Evolutionary conservation across 352 stramenopile species (phyloP), one percentile per base, ranked within the genome.

Genomic region (Saprolegnia parasitica): DNA sequence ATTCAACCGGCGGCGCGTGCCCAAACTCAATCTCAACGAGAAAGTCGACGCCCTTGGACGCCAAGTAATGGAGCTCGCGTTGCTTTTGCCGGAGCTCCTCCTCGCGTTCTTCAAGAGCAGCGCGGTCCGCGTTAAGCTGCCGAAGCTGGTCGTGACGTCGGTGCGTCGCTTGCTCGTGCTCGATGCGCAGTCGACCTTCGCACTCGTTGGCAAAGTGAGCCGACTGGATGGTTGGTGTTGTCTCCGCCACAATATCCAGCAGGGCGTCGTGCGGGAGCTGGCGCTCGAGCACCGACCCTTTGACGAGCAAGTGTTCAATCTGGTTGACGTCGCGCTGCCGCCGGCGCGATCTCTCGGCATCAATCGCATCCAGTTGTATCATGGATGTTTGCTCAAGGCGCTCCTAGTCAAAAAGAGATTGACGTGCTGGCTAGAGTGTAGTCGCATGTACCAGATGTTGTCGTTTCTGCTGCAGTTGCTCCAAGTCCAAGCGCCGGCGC

Each of bases 21-120:
- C 47, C 47, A 55, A 55, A 55, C 24, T 55, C 47, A 23, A 55
- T 55, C 24, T 55, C 47, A 55, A 55, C 47, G n/a, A 55, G 24
- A 29, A 29, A 55, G 47, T 55, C 47, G 5, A 55, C 24, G 24
- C 47, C 47, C 47, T 55, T 55, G 47, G 47, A 29, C n/a, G 47
- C n/a, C n/a, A 55, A 29, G 24, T 55, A 55, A 5, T 55, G n/a
- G 5, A 55, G 24, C 24, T 55, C 47, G n/a, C 24, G 47, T 55
- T 55, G n/a, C 24, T 55, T 55, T 23, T 29, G 47, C 24, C 47
- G 47, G 5, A 55, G 47, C 2, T 55, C 47, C 5, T 55, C 47
- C 5, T 55, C 47, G 2, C 5, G 47, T 29, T 55, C 5, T 55
- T 29, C n/a, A 2, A 55, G 24, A 29, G n/a, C 24, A 23, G n/a